A percentile compares a stretch with the other conserved stretches of the same genome.
Conservation (phyloP, 169 alveolate genomes). For the Condylostoma magnum region DNA sequence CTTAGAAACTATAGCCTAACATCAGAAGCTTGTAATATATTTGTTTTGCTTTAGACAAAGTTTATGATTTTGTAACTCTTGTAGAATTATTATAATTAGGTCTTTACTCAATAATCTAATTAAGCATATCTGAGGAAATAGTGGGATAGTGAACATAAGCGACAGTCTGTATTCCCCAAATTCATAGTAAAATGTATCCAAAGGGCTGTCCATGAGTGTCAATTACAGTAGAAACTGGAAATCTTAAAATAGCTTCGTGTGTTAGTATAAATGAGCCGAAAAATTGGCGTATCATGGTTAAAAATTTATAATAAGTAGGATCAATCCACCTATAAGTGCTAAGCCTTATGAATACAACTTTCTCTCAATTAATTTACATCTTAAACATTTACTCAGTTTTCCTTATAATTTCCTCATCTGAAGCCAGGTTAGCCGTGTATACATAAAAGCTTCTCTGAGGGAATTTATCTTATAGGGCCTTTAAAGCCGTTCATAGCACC, state of each 20-base stretch:
- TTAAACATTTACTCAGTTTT: constrained; percentile 45
- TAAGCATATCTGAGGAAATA: constrained; percentile 74
- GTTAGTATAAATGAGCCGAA: constrained; percentile 60
- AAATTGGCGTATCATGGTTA: constrained; percentile 67
- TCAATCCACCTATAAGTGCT: constrained; percentile 36
- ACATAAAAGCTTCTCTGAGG: constrained; percentile 45
- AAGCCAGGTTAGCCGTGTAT: constrained; percentile 52
- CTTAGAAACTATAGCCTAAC: constrained; percentile 50
- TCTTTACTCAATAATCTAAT: constrained; percentile 37
- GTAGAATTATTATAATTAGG: constrained; percentile 62
- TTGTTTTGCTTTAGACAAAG: constrained; percentile 43
- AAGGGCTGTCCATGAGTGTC: constrained; percentile 87
- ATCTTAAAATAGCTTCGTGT: constrained; percentile 51
- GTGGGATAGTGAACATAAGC: constrained; percentile 84
- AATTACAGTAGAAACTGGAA: constrained; percentile 66
- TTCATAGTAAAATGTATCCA: constrained; percentile 64
- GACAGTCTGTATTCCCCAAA: constrained; percentile 57
- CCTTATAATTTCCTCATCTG: constrained; percentile 34
- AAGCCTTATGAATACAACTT: constrained; percentile 27
- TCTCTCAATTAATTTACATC: background rate
- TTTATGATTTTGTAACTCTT: constrained; percentile 39
- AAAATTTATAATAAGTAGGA: constrained; percentile 37
- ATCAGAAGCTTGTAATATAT: constrained; percentile 63
- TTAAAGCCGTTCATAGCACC: constrained; percentile 63
- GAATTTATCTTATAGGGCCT: constrained; percentile 32